A percentile compares a stretch with the other conserved stretches of the same genome.
phyloP scores from a whole-genome alignment of 2,329 filamentous ascomycete species.

The Colletotrichum zoysiae region DNA sequence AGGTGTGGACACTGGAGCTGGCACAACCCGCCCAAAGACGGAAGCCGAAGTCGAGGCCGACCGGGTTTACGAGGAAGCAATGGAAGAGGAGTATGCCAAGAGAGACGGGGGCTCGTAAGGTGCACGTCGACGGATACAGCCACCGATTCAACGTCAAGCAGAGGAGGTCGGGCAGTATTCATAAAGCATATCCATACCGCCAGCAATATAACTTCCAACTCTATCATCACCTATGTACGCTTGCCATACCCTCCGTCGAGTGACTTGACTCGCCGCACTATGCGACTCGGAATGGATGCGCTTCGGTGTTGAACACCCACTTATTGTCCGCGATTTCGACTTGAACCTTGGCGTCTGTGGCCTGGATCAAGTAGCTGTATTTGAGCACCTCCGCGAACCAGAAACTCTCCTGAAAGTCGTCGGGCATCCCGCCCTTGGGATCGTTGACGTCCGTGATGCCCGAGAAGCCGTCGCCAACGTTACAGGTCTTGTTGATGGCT shows the following conservation, averaged over 20 bases:
- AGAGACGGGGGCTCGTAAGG: conserved; percentile 62
- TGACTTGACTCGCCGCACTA: background rate
- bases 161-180: conserved; percentile 9
- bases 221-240: background rate
- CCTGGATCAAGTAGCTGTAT: conserved; percentile 81
- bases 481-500: conserved; percentile 73
- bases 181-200: conserved; percentile 15
- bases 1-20: conserved; percentile 63
- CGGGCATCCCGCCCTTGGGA: conserved; percentile 68
- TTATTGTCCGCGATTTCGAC: conserved; percentile 62
- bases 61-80: conserved; percentile 62
- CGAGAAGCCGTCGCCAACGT: conserved; percentile 75
- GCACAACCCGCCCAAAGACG: conserved; percentile 61
- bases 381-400: conserved; percentile 91
- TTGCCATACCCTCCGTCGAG: background rate
- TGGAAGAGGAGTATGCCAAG: conserved; percentile 70
- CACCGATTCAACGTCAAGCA: background rate
- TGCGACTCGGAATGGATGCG: conserved; percentile 55
- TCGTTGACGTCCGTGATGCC: conserved; percentile 75
- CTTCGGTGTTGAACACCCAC: conserved; percentile 65
- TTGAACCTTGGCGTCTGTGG: conserved; percentile 68
- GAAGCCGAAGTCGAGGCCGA: conserved; percentile 64
- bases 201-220: conserved; percentile 5
- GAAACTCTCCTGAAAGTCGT: conserved; percentile 87
- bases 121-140: background rate